Base-by-base conservation (phyloP, 768 basidiomycete species). In the Gyrodon lividus region DNA sequence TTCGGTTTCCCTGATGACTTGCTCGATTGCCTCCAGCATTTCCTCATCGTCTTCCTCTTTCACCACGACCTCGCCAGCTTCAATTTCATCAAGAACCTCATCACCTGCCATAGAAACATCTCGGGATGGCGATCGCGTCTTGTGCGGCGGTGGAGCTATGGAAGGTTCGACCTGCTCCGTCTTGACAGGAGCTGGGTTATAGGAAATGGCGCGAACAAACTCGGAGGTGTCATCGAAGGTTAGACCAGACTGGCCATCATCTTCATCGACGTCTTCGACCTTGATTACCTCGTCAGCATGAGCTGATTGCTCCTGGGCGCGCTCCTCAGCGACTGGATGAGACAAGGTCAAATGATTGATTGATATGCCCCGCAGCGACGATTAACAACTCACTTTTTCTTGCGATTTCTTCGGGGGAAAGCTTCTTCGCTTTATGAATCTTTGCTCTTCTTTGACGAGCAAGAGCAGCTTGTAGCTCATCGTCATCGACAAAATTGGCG, bases 211-310 rank as follows among this genome's bases (percentile, higher is more conserved):
- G 16, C 94, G 84, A 35, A 98, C 91, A 58, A 99, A 99, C 67
- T 98, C 96, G 1, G 93, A 92, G 0, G 96, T 98, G 59, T 98
- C 95, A 63, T 98, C 95, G 56, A 99, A 93, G 0, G 88, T 89
- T 28, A 98, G 74, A 19, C 87, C 88, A 13, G 59, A 54, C 26
- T 60, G 52, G 9, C 49, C 44, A 17, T 69, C 74, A 16, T 71
- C 69, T 2, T 70, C 75, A 20, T 76, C 80, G 5, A 60, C 73
- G 31, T 74, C 78, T 59, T 79, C 81, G 13, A 74, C 68, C 40
- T 80, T 78, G 52, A 79, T 70, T 6, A 63, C 63, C 23, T 75
- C 71, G 24, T 68, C 69, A 10, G 66, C 61, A 33, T 63, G 64
- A 12, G 67, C 65, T 7, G 74, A 74, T 43, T 80, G 80, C 47